These are phyloP conservation scores for Sisymbrium altissimum DNA, from an alignment of 345 rosid genomes.

Conservation along the genomic window DNA sequence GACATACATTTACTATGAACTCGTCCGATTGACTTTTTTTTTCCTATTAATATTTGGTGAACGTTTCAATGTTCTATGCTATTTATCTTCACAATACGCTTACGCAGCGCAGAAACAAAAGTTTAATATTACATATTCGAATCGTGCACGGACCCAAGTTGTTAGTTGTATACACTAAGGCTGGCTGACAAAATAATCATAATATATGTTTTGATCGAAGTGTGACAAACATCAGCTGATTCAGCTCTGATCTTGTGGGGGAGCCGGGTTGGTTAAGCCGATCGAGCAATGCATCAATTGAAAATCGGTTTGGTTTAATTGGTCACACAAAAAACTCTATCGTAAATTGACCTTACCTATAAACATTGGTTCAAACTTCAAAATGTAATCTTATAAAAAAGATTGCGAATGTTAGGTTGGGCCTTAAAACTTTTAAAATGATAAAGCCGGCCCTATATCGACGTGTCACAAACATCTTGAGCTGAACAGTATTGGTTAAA, in stretches of 20 bases:
- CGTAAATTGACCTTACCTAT: too few relatives aligned
- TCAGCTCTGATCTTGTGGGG: too few relatives aligned
- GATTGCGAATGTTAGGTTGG: too few relatives aligned
- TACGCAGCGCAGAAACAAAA: background rate
- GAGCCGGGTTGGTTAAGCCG: background rate
- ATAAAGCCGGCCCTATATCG: too few relatives aligned
- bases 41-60: background rate
- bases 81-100: background rate
- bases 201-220: background rate
- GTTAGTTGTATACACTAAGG: background rate
- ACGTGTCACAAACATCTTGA: too few relatives aligned
- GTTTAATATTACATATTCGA: background rate
- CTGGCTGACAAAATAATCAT: background rate
- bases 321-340: too few relatives aligned
- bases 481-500: too few relatives aligned
- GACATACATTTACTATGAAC: conserved; percentile 6
- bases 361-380: too few relatives aligned
- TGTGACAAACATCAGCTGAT: background rate
- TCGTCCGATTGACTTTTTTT: background rate
- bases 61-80: background rate
- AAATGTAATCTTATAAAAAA: too few relatives aligned
- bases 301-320: too few relatives aligned
- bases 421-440: too few relatives aligned
- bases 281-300: background rate
- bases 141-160: background rate